Conservation (phyloP, 176 grass and related monocot genomes). For the Alopecurus myosuroides region DNA sequence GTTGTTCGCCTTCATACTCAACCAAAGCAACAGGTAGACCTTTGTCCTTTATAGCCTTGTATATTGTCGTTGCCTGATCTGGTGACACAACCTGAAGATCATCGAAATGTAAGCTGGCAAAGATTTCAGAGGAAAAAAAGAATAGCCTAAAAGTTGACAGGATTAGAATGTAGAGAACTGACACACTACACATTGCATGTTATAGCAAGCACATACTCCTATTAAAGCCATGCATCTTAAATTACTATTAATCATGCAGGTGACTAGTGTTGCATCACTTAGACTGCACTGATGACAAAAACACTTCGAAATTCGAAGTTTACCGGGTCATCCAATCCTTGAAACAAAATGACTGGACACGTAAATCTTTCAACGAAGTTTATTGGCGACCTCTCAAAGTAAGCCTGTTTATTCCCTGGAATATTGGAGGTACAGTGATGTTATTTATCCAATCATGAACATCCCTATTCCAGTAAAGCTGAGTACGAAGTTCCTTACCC, state of each 20-base stretch:
- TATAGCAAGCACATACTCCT: not conserved
- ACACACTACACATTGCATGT: not conserved
- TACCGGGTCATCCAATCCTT: constrained; percentile 94
- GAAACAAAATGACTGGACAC: constrained; percentile 87
- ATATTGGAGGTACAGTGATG: constrained; percentile 13
- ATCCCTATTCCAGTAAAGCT: not conserved
- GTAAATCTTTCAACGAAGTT: constrained; percentile 86
- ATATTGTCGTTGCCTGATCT: constrained; percentile 74
- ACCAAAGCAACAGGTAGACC: constrained; percentile 88
- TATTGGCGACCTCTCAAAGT: constrained; percentile 75
- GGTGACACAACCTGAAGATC: constrained; percentile 69
- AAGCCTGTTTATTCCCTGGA: constrained; percentile 56
- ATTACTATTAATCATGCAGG: not conserved
- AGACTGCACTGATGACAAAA: not conserved
- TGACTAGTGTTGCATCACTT: not conserved
- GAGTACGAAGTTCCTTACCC: constrained; percentile 36
- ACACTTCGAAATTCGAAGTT: not conserved
- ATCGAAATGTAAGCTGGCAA: constrained; percentile 9
- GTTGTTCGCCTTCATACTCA: constrained; percentile 92
- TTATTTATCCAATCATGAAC: not conserved
- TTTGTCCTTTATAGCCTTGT: constrained; percentile 80
- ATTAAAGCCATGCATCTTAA: not conserved
- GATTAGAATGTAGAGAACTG: not conserved
- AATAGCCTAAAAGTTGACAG: not conserved
- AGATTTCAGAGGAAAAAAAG: not conserved